Evolutionary conservation across 768 basidiomycete genomes (phyloP).

Genomic region (Termitomyces sp.): DNA sequence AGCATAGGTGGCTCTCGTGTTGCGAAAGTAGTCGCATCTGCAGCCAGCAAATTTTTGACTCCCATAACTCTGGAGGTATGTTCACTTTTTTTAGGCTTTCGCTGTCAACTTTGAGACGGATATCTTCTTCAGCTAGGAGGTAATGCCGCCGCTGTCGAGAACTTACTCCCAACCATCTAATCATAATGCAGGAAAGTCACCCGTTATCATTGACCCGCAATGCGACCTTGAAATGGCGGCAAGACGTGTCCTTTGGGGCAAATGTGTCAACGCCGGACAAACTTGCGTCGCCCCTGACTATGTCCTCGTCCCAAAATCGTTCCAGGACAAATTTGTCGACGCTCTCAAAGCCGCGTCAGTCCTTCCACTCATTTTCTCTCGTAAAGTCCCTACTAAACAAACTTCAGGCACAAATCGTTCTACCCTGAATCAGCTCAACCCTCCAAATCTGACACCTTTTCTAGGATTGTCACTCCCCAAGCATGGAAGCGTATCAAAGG

Average conservation of each 20-base stretch:
- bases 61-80: constrained; percentile 47
- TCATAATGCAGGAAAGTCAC: constrained; percentile 49
- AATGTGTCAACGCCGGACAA: constrained; percentile 70
- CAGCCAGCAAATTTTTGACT: constrained; percentile 73
- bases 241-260: constrained; percentile 79
- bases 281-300: constrained; percentile 66
- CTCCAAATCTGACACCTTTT: constrained; percentile 33
- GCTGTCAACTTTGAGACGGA: not conserved
- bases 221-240: constrained; percentile 63
- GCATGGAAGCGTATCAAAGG: constrained; percentile 58
- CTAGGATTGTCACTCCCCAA: constrained; percentile 44
- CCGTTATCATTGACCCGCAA: constrained; percentile 65
- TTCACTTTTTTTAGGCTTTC: not conserved
- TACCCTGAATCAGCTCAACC: constrained; percentile 47
- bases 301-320: constrained; percentile 38
- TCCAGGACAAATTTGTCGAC: constrained; percentile 39
- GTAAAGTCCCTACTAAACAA: not conserved
- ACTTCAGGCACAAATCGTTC: constrained; percentile 45
- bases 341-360: constrained; percentile 38
- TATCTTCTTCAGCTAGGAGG: constrained; percentile 40
- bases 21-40: constrained; percentile 59
- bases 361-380: not conserved
- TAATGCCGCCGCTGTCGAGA: not conserved
- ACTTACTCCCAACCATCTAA: not conserved
- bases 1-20: constrained; percentile 48